Evolutionary conservation across 352 stramenopile species (phyloP), one percentile per base, ranked within the genome.

Genomic region (Globisporangium parvum): DNA sequence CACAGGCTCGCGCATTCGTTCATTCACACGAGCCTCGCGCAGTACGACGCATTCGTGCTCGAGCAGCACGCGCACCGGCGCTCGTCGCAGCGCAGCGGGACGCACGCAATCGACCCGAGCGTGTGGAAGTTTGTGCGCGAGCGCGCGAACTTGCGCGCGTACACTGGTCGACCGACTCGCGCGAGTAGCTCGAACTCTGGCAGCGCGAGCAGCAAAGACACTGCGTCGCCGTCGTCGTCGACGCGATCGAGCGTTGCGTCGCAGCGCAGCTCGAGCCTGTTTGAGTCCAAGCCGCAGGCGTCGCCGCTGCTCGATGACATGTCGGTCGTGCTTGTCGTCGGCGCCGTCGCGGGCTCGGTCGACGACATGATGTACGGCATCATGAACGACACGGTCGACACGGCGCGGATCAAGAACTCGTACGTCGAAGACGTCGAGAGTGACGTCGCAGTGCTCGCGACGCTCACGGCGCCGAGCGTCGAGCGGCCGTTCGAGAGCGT

Each of bases 281-380:
- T 21, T 14, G 39, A 26, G 18, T 23, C 20, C 41, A 20, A 47
- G 18, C 41, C 11, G 6, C 41, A 26, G 18, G 6, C 26, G 14
- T 33, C 52, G 12, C 20, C 24, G 5, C 51, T 31, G 40, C 41
- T 44, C 2, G 41, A 50, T n/a, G 28, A 51, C 20, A 39, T 76
- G 6, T 57, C 67, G 10, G 52, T 70, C 37, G 33, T 77, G 31
- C 35, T 69, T 26, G 63, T 63, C 0, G 57, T 75, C 15, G 69
- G 71, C 21, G 61, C 69, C 0, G 59, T 76, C 21, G 61, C 57
- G 0, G 69, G 66, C 6, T 67, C 59, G 0, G 26, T 80, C 45
- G 69, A 78, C 44, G 69, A 80, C 52, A 60, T 62, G 24, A 72
- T 80, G 69, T 78, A 76, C 57, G 71, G 71, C 12, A 52, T 63